A percentile compares a stretch with the other conserved stretches of the same genome.
phyloP scores from a whole-genome alignment of 257 asterid genomes.

The Jasminum sambac region DNA sequence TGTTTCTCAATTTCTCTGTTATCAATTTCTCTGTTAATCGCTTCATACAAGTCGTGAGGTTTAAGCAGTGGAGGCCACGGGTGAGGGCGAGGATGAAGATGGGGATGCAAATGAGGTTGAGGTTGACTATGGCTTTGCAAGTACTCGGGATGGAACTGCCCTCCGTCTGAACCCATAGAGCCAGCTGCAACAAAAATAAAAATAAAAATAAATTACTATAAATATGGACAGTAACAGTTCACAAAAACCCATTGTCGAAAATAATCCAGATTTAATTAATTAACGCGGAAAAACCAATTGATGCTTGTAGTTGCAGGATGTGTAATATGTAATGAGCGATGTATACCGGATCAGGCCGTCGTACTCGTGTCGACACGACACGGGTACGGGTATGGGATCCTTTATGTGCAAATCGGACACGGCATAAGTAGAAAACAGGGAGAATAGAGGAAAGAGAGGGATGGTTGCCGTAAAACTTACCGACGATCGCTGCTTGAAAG shows the following conservation, averaged over 20 bases:
- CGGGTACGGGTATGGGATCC: too few relatives aligned
- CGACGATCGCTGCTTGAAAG: too few relatives aligned
- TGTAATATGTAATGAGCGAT: too few relatives aligned
- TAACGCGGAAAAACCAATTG: background rate
- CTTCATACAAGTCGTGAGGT: slow-evolving; percentile 26
- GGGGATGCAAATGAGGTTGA: too few relatives aligned
- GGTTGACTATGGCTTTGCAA: background rate
- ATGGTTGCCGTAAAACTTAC: too few relatives aligned
- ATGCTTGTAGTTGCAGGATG: background rate
- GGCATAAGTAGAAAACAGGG: too few relatives aligned
- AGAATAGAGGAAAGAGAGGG: too few relatives aligned
- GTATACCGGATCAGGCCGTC: too few relatives aligned
- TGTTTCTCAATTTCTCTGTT: slow-evolving; percentile 54
- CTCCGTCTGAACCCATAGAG: slow-evolving; percentile 25
- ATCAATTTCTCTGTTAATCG: slow-evolving; percentile 43
- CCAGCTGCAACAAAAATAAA: slow-evolving; percentile 37
- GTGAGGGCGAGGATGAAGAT: background rate
- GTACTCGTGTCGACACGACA: too few relatives aligned
- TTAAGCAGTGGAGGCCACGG: slow-evolving; percentile 13
- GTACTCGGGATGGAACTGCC: slow-evolving; percentile 3
- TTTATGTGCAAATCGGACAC: too few relatives aligned
- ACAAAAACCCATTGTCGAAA: background rate
- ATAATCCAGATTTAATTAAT: background rate
- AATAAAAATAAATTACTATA: background rate
- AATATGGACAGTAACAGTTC: slow-evolving; percentile 2